Evolutionary conservation across 2,329 filamentous ascomycete genomes (phyloP), one percentile per base, ranked within the genome.

Genomic region (Colletotrichum chrysophilum): DNA sequence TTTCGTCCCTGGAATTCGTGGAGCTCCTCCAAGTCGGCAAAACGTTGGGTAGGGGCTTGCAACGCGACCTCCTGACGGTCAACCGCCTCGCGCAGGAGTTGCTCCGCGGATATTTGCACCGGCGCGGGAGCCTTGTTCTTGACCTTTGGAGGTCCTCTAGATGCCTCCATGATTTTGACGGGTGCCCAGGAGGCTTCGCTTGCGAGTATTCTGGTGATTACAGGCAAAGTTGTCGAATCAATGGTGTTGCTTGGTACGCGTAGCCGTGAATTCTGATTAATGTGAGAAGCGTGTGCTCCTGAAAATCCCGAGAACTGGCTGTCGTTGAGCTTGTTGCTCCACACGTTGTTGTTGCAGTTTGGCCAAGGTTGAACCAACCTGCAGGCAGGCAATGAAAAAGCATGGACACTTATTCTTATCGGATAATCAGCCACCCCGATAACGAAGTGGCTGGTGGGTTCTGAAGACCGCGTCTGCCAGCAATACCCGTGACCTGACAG

Each of bases 111-210:
- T 84, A 99, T 98, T 87, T 98, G 94, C 74, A 94, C 89, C 55
- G 94, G 95, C 87, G 96, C 96, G 2, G 97, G 91, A 79, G 95
- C 95, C 94, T 99, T 99, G 90, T 99, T 98, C 87, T 98, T 98
- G 89, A 99, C 97, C 91, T 96, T 91, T 14, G 97, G 96, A 74
- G 97, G 96, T 80, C 96, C 97, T 78, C 96, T 94, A 79, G 94
- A 93, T 74, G 94, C 92, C 89, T 98, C 96, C 96, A 98, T 98
- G 78, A 77, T 91, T 85, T 79, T 75, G 74, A 13, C 32, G 38
- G 38, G 38, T 48, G 38, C 38, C 18, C 18, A n/a, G 38, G 4
- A 61, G 26, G 30, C 10, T 61, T 32, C 58, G 24, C 16, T 30
- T 30, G 26, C 18, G 18, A 9, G 10, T 61, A 10, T 12, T 13